These are phyloP conservation scores for Reutealis trisperma DNA, from an alignment of 345 rosid genomes.

Conservation along the genomic window DNA sequence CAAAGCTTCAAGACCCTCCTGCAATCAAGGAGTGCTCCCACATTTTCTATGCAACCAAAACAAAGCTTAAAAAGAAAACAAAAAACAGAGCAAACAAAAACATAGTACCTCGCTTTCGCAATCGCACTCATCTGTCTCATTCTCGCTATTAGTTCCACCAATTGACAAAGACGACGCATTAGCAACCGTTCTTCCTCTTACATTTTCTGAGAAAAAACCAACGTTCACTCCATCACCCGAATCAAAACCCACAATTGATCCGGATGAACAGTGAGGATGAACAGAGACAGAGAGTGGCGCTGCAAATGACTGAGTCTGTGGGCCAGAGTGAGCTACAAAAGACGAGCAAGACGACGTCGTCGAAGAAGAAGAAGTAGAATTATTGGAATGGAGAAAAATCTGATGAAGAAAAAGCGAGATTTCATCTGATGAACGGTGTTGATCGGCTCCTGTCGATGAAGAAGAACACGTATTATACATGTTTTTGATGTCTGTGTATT, in stretches of 20 bases:
- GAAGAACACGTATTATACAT: constrained; percentile 27
- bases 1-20: constrained; percentile 72
- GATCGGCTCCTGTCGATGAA: constrained; percentile 27
- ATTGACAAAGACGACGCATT: constrained; percentile 46
- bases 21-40: constrained; percentile 6
- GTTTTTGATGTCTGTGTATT: background rate
- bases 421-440: constrained; percentile 47
- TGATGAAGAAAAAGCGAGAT: constrained; percentile 66
- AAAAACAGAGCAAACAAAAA: background rate
- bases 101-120: constrained; percentile 77
- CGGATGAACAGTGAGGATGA: background rate
- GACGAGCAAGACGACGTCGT: constrained; percentile 24
- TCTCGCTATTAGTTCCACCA: constrained; percentile 51
- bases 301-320: background rate
- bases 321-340: constrained; percentile 10
- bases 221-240: constrained; percentile 21
- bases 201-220: constrained; percentile 34
- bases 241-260: constrained; percentile 13
- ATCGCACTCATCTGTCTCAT: constrained; percentile 60
- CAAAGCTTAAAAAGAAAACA: background rate
- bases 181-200: constrained; percentile 25
- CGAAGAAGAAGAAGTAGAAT: constrained; percentile 36
- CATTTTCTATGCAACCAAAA: constrained; percentile 16
- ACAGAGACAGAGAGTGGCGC: background rate
- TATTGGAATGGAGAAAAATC: constrained; percentile 56